Evolutionary conservation across 345 rosid genomes (phyloP).

Genomic region (Brassica juncea): DNA sequence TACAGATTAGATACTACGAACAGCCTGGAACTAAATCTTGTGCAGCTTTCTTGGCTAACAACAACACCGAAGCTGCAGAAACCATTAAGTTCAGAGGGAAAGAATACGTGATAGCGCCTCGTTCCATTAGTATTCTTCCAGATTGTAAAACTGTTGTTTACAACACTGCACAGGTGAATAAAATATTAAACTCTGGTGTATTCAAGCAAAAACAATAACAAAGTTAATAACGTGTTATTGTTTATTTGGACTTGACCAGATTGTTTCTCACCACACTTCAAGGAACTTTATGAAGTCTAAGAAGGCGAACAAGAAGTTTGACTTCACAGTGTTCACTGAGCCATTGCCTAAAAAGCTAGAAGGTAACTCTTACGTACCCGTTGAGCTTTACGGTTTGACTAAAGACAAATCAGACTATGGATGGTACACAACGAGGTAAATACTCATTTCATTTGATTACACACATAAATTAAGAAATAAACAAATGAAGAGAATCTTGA

Average conservation of each 20-base stretch:
- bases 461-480: not conserved
- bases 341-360: constrained; percentile 43
- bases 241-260: constrained; percentile 42
- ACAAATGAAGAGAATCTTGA: not conserved
- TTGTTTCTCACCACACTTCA: constrained; percentile 71
- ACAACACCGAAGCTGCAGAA: constrained; percentile 45
- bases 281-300: constrained; percentile 58
- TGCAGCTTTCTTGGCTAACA: constrained; percentile 88
- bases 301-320: constrained; percentile 52
- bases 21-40: constrained; percentile 54
- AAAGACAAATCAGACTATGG: constrained; percentile 76
- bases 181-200: not conserved
- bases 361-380: constrained; percentile 32
- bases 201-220: not conserved
- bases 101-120: constrained; percentile 53
- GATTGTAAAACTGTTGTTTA: constrained; percentile 82
- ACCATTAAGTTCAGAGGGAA: constrained; percentile 54
- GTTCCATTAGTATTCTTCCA: constrained; percentile 84
- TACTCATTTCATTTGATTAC: constrained; percentile 3
- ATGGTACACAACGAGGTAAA: constrained; percentile 73
- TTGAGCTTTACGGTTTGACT: constrained; percentile 63
- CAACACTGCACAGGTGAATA: constrained; percentile 48
- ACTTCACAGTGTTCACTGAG: constrained; percentile 62
- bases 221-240: constrained; percentile 9
- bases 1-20: constrained; percentile 63